Evolutionary conservation across 371 early-diverging fungal species (phyloP).

Genomic region (Chytridiales sp.): DNA sequence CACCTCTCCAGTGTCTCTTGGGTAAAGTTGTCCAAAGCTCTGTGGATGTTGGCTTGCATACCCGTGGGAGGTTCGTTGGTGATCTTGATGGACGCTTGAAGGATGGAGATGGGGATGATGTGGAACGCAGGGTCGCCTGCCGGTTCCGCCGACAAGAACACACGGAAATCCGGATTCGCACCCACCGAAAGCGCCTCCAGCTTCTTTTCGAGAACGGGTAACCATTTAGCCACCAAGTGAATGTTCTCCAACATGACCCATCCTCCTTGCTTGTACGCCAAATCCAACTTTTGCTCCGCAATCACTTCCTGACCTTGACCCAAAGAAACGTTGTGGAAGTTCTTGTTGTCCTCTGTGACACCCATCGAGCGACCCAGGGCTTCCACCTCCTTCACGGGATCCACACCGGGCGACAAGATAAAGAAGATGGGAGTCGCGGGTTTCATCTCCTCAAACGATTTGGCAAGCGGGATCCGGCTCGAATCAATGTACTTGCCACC

Average conservation of each 20-base stretch:
- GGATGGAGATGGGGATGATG: constrained; percentile 61
- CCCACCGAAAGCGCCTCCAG: constrained; percentile 52
- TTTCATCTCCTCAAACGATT: constrained; percentile 52
- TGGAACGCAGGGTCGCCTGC: constrained; percentile 61
- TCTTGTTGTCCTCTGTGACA: constrained; percentile 54
- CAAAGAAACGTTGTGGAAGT: constrained; percentile 65
- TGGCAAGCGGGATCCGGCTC: constrained; percentile 50
- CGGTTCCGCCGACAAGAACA: constrained; percentile 62
- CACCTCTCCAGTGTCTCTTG: constrained; percentile 62
- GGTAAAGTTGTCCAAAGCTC: constrained; percentile 64
- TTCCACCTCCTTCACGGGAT: constrained; percentile 68
- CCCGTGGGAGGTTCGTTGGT: constrained; percentile 69
- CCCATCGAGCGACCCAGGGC: constrained; percentile 50
- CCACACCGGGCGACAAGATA: constrained; percentile 66
- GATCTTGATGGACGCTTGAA: constrained; percentile 64
- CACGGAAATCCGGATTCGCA: constrained; percentile 54
- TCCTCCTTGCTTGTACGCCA: constrained; percentile 59
- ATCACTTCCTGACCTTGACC: constrained; percentile 67
- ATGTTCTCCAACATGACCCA: constrained; percentile 72
- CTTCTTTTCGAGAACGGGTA: constrained; percentile 61
- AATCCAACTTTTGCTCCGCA: constrained; percentile 61
- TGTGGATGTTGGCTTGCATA: constrained; percentile 65
- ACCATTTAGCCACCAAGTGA: constrained; percentile 64
- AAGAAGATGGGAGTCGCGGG: constrained; percentile 63
- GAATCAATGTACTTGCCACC: constrained; percentile 57